Percentiles rank a stretch among this genome's conserved stretches.
phyloP scores from a whole-genome alignment of 2,329 filamentous ascomycete genomes.

The Penicillium paneum region DNA sequence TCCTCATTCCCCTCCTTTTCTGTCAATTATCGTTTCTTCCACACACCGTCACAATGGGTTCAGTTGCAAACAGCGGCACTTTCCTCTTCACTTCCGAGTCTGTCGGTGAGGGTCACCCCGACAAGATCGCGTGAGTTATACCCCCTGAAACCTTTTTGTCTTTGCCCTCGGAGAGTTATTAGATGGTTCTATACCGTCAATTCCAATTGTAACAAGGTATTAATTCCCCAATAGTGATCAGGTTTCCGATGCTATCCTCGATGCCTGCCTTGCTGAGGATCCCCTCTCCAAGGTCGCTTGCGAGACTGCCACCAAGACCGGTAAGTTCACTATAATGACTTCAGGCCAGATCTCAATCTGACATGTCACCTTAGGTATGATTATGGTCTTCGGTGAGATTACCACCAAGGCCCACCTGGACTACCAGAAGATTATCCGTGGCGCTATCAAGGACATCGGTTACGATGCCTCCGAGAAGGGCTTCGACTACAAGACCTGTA shows the following conservation, averaged over 20 bases:
- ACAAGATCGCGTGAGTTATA: conserved; percentile 75
- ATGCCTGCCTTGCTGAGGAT: conserved; percentile 92
- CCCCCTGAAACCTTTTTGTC: conserved; percentile 2
- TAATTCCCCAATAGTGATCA: conserved; percentile 63
- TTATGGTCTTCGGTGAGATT: conserved; percentile 99
- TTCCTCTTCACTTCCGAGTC: conserved; percentile 92
- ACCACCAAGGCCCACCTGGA: conserved; percentile 93
- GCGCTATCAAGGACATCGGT: conserved; percentile 95
- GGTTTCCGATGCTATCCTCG: conserved; percentile 96
- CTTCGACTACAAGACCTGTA: conserved; percentile 99
- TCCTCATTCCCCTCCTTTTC: conserved; percentile 13
- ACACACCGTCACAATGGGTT: conserved; percentile 56
- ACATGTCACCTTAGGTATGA: conserved; percentile 57
- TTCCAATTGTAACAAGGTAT: conserved; percentile 9
- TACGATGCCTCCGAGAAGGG: conserved; percentile 97
- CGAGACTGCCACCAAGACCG: conserved; percentile 99
- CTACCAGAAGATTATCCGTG: conserved; percentile 96
- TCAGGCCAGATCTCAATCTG: conserved; percentile 13
- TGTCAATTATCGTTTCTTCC: conserved; percentile 20
- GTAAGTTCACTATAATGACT: conserved; percentile 46
- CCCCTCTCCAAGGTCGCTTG: conserved; percentile 98
- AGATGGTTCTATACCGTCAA: not conserved
- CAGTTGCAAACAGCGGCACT: conserved; percentile 58
- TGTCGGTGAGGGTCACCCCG: conserved; percentile 85
- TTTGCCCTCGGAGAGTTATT: not conserved